Percentiles rank a stretch among this genome's conserved stretches.
phyloP scores from a whole-genome alignment of 345 rosid species.

The Acer saccharum region DNA sequence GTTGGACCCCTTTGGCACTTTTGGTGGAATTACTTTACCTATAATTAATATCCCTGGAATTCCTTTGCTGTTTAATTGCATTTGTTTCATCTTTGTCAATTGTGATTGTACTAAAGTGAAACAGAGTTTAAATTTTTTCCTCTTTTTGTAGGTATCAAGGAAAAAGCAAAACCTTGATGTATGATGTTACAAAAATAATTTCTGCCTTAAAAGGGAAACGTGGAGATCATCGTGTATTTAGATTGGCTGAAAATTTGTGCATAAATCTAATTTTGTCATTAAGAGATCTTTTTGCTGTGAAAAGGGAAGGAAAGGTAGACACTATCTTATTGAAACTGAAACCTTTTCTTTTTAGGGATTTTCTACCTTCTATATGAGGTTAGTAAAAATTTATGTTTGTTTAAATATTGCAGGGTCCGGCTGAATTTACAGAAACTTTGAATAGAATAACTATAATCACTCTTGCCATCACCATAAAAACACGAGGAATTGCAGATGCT shows the following conservation, averaged over 20 bases:
- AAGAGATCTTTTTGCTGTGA: conserved; percentile 87
- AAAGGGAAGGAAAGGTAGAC: conserved; percentile 91
- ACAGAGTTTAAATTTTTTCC: not conserved
- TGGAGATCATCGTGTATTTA: conserved; percentile 93
- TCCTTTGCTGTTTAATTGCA: not conserved
- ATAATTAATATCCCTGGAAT: not conserved
- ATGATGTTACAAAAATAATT: conserved; percentile 92
- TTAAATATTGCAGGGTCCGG: conserved; percentile 74
- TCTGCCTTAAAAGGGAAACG: conserved; percentile 92
- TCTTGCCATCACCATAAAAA: conserved; percentile 91
- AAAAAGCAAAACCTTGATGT: conserved; percentile 88
- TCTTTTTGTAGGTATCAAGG: conserved; percentile 76
- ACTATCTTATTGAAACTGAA: conserved; percentile 14
- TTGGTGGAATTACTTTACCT: not conserved
- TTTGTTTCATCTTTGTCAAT: conserved; percentile 6
- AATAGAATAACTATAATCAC: conserved; percentile 84
- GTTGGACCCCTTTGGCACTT: not conserved
- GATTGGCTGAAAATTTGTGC: conserved; percentile 94
- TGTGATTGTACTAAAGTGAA: conserved; percentile 19
- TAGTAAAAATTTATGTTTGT: conserved; percentile 15
- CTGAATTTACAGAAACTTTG: conserved; percentile 96
- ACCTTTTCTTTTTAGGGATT: conserved; percentile 13
- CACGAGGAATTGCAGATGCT: conserved; percentile 98
- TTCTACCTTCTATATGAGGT: conserved; percentile 14
- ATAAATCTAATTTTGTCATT: conserved; percentile 86